Conservation (phyloP, 176 grass and related monocot species). For the Bonia amplexicaulis region DNA sequence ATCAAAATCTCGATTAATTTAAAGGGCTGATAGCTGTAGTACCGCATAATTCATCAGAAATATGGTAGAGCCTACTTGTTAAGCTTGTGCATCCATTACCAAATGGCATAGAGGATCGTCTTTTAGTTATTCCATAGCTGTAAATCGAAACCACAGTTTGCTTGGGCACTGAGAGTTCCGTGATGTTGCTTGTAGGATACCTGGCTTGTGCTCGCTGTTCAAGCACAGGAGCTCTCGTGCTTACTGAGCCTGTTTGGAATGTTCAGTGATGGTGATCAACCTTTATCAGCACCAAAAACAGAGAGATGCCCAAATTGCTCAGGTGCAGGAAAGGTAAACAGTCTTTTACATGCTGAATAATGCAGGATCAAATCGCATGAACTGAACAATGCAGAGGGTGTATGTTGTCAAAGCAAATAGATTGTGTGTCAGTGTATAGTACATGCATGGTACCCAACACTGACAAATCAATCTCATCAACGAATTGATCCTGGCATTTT, state of each 20-base stretch:
- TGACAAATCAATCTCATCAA: background rate
- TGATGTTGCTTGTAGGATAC: conserved; percentile 61
- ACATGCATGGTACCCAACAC: background rate
- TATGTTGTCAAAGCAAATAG: conserved; percentile 31
- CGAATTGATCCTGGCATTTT: background rate
- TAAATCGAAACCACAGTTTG: background rate
- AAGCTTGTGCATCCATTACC: background rate
- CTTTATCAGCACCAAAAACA: conserved; percentile 67
- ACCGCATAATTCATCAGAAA: background rate
- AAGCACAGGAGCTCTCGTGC: conserved; percentile 74
- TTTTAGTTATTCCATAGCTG: background rate
- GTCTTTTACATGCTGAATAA: background rate
- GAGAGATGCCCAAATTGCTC: conserved; percentile 95
- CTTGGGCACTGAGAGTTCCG: background rate
- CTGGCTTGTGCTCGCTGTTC: conserved; percentile 96
- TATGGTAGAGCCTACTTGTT: background rate
- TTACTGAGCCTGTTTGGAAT: conserved; percentile 66
- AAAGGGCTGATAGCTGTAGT: background rate
- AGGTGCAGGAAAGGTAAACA: conserved; percentile 81
- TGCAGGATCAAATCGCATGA: background rate
- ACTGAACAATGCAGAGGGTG: conserved; percentile 23
- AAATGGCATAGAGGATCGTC: background rate
- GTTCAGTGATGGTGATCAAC: conserved; percentile 43
- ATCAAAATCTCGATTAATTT: background rate
- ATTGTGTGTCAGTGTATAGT: background rate